Conservation (phyloP, 1,139 yeast genomes). For the Sugiyamaella sp. region DNA sequence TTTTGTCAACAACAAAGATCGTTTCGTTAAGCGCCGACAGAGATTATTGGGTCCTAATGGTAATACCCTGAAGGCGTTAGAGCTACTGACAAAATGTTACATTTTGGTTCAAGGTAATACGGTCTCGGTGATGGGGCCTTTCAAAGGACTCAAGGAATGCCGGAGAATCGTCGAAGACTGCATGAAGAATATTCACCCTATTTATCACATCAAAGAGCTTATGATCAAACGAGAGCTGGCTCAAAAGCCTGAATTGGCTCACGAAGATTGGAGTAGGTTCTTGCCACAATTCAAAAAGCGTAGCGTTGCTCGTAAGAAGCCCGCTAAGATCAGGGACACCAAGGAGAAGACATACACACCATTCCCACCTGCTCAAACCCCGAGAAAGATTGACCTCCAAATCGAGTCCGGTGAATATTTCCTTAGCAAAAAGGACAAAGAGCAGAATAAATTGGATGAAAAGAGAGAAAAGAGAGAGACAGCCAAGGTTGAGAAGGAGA, state of each 20-base stretch:
- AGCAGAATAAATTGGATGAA: constrained; percentile 68
- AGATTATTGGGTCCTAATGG: constrained; percentile 97
- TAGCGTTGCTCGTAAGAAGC: constrained; percentile 91
- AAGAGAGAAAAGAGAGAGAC: constrained; percentile 79
- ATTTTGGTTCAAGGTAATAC: constrained; percentile 97
- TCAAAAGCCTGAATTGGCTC: constrained; percentile 90
- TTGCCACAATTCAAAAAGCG: constrained; percentile 96
- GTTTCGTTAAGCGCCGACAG: constrained; percentile 94
- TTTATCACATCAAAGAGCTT: constrained; percentile 92
- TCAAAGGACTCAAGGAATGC: constrained; percentile 86
- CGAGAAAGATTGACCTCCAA: constrained; percentile 96
- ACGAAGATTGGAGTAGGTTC: constrained; percentile 97
- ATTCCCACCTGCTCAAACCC: constrained; percentile 97
- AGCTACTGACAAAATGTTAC: constrained; percentile 88
- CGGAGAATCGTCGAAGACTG: constrained; percentile 97
- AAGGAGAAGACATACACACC: constrained; percentile 89
- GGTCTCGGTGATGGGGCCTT: constrained; percentile 97
- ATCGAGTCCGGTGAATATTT: constrained; percentile 99
- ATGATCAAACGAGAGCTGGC: constrained; percentile 97
- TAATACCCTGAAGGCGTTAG: constrained; percentile 93
- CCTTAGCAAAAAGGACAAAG: constrained; percentile 83
- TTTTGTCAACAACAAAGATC: constrained; percentile 83
- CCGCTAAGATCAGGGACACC: constrained; percentile 58
- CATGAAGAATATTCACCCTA: constrained; percentile 95
- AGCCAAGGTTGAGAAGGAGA: constrained; percentile 63